Base-by-base conservation (phyloP, 78 protist genomes). In the Dictyostelium firmibasis region DNA sequence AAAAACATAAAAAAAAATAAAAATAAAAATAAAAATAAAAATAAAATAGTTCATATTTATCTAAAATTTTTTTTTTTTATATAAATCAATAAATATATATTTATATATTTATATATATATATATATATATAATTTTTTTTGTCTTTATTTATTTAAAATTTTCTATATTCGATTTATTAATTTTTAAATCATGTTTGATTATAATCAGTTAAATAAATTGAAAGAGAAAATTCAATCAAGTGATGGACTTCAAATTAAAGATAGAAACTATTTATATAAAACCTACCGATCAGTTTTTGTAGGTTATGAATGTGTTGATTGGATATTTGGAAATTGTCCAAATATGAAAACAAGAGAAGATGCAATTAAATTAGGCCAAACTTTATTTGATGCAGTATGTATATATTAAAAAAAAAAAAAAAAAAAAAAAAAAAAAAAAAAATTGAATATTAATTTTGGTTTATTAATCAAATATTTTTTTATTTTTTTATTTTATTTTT, bases 271-370 rank as follows among this genome's bases (percentile, higher is more conserved):
- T 78, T 77, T 87, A 47, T 69, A 50, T 64, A 87, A 78, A 38
- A 78, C 93, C 0, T 87, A 87, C 60, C 29, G 81, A 64, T 62
- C 41, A 38, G 67, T 77, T 62, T 87, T 87, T 64, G 50, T 78
- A 10, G 93, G 93, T 4, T 87, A 87, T 64, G 93, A 87, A 87
- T 84, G 81, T 5, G 93, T 87, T 44, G 93, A 87, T 79, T 87
- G 93, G 93, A 41, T 87, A 3, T 87, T 53, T 69, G 43, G 82
- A 53, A 82, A 82, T 82, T 44, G 60, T 47, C 53, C 72, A 23
- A 53, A 74, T 27, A 57, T 87, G 86, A 62, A 29, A 60, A 33
- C 86, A n/a, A 60, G 93, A 35, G 93, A 76, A 7, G 93, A 87
- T 29, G 85, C 93, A 27, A 60, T 87, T n/a, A 87, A 79, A 44